Evolutionary conservation across 2,329 filamentous ascomycete species (phyloP).

Genomic region (Phialophora chinensis): DNA sequence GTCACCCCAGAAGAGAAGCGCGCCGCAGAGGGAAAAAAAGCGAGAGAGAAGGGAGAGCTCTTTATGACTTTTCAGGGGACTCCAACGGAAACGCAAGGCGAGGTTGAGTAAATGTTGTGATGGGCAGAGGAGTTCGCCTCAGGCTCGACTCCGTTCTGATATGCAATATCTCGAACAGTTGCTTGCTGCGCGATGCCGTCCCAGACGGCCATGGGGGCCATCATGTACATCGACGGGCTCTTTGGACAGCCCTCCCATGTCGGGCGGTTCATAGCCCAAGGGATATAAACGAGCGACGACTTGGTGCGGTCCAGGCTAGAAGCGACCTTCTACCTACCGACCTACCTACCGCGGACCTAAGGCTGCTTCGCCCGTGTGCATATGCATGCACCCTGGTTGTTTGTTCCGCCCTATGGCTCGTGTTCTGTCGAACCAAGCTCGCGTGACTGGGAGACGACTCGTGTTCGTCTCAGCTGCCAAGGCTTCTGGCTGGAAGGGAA

Average conservation of each 20-base stretch:
- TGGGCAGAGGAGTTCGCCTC: background rate
- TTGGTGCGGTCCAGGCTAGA: background rate
- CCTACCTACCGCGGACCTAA: background rate
- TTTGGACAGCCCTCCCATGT: background rate
- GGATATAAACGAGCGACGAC: background rate
- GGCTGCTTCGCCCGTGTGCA: background rate
- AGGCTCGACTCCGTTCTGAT: background rate
- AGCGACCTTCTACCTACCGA: background rate
- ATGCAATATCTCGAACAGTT: background rate
- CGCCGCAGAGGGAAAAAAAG: background rate
- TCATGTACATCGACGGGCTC: background rate
- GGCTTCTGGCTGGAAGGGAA: background rate
- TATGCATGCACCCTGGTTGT: background rate
- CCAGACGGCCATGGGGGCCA: background rate
- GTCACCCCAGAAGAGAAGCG: no score
- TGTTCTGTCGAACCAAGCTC: background rate
- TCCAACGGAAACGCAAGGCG: background rate
- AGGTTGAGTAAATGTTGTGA: background rate
- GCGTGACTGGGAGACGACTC: background rate
- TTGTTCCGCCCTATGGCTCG: background rate
- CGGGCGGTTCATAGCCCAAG: background rate
- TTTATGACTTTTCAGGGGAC: background rate
- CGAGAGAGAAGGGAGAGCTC: background rate
- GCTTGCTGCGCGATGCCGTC: no score
- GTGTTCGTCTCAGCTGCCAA: slow-evolving; percentile 13